Evolutionary conservation across 2,329 filamentous ascomycete genomes (phyloP), one percentile per base, ranked within the genome.

Genomic region (Bisporella sp.): DNA sequence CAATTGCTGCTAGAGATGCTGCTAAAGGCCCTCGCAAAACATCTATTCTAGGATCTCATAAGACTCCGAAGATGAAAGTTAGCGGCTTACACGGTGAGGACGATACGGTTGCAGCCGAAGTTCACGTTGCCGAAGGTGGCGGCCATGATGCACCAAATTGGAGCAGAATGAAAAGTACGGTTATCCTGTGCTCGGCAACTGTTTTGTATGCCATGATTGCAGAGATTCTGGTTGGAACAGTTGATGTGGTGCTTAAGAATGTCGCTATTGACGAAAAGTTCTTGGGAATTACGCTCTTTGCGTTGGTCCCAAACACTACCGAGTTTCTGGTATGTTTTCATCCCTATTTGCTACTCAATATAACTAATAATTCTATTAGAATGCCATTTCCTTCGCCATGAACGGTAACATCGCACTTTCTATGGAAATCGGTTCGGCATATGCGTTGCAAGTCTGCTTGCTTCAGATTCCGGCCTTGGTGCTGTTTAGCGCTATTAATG

Each of bases 61-160:
- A 64, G 28, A 48, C 59, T 30, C 46, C 56, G 8, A 54, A 59
- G 12, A 52, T 57, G 31, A 65, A 63, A 47, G 62, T 65, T 13
- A n/a, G 8, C 4, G 69, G 65, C 31, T 66, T 68, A 8, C 54
- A 58, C 6, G 59, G 56, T 33, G 59, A 62, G 12, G 50, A 57
- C 31, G 59, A 59, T 46, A 54, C 41, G 5, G 50, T 47, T 40
- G 49, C 48, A n/a, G 56, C 53, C n/a, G 67, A 62, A 35, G 69
- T 69, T 30, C 71, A 75, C 42, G 69, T 65, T 30, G 58, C 54
- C 47, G 64, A 66, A 40, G 71, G 71, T 47, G 88, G 87, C 43
- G 91, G 92, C 1, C 95, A 99, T 62, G 93, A 99, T 68, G 93
- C 93, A n/a, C 93, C 93, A 4, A 99, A 99, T 66, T 99, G 93